Evolutionary conservation across 1,139 yeast genomes (phyloP).

Genomic region (Wickerhamiella pararugosa): DNA sequence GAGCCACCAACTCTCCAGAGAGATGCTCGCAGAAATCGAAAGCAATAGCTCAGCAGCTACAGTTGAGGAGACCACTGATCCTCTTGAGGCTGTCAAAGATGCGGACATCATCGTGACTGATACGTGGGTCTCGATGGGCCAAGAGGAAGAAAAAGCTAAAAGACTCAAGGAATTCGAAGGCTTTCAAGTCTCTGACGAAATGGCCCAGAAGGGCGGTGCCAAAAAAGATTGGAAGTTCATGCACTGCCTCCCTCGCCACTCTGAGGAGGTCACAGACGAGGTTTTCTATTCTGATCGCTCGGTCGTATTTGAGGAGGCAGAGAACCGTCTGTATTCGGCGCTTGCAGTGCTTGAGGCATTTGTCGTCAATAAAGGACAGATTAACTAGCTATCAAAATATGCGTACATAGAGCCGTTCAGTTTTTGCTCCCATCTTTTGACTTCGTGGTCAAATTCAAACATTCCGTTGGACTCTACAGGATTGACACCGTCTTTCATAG

Average conservation of each 20-base stretch:
- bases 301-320: conserved; percentile 87
- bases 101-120: conserved; percentile 90
- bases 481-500: conserved; percentile 35
- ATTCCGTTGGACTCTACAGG: conserved; percentile 39
- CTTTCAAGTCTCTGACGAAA: conserved; percentile 60
- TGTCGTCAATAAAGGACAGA: conserved; percentile 67
- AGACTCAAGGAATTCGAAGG: conserved; percentile 73
- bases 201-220: conserved; percentile 44
- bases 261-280: conserved; percentile 85
- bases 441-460: conserved; percentile 17
- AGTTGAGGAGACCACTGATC: conserved; percentile 56
- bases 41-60: conserved; percentile 36
- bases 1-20: conserved; percentile 47
- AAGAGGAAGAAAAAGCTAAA: conserved; percentile 59
- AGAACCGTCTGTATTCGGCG: conserved; percentile 90
- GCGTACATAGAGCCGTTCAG: conserved; percentile 1
- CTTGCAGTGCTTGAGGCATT: conserved; percentile 85
- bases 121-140: conserved; percentile 97
- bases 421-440: neutral
- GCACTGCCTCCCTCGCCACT: conserved; percentile 95
- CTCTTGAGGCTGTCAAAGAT: conserved; percentile 49
- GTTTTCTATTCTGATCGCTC: conserved; percentile 77
- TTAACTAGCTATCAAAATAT: conserved; percentile 13
- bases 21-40: conserved; percentile 41
- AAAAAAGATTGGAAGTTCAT: conserved; percentile 68